Evolutionary conservation across 1,284 basidiomycete species (phyloP), one percentile per base, ranked within the genome.

Genomic region (Austroboletus olivaceoglutinosus): DNA sequence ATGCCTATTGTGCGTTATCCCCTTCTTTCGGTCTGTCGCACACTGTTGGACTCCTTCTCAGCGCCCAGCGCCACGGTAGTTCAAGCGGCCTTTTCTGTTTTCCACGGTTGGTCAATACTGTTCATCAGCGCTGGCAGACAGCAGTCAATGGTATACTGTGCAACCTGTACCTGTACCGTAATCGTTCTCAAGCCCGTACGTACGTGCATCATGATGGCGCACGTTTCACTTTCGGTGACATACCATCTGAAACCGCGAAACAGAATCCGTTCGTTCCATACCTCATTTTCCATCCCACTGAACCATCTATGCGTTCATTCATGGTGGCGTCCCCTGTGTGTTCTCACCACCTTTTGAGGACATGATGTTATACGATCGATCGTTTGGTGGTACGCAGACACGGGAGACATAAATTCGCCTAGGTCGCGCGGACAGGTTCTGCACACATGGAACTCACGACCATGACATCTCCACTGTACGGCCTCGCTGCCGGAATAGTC

Each of bases 151-250:
- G 22, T 2, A 11, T 18, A 16, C 25, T 19, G 9, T 9, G 27
- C 11, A 31, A 44, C 21, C 31, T 33, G n/a, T 15, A 11, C 31
- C 15, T 33, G 13, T 3, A n/a, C 31, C 34, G 34, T 36, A 18
- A 36, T 36, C 34, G n/a, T 18, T 36, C 34, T 18, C 16, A 18
- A n/a, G 18, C 34, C n/a, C 18, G 31, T 33, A 33, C n/a, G 34
- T 36, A 36, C 31, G 29, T 31, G 43, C 40, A 40, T 30, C 22
- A 42, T 29, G 22, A 30, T 30, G 15, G 15, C 5, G 6, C n/a
- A 36, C 56, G 54, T 52, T 19, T 52, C 53, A 56, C 40, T 40
- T 40, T 27, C 22, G 9, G n/a, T 44, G 33, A 25, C 34, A 15
- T 36, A 16, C 45, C 18, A 10, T 47, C 37, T 47, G 54, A 57